These are phyloP conservation scores for Tilletia horrida DNA, from an alignment of 1,284 basidiomycete species.

Conservation along the genomic window DNA sequence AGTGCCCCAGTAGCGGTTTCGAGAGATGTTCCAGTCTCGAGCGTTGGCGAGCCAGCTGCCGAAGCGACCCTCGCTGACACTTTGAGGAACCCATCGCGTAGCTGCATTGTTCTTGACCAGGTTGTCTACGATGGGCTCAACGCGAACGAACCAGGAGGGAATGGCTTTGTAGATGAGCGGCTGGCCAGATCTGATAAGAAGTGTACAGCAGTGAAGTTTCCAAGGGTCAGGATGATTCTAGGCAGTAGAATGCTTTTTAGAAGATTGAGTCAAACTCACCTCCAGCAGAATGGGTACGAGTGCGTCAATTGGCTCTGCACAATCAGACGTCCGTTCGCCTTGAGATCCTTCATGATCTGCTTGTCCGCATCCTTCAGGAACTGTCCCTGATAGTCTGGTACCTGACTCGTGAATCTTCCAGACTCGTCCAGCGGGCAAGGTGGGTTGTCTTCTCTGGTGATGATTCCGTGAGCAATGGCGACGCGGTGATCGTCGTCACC, in stretches of 20 bases:
- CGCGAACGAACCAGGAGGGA: slow-evolving; percentile 92
- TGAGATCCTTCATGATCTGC: slow-evolving; percentile 85
- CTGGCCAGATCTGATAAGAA: slow-evolving; percentile 66
- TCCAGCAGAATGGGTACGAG: slow-evolving; percentile 96
- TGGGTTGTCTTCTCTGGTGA: slow-evolving; percentile 82
- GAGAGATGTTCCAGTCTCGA: slow-evolving; percentile 97
- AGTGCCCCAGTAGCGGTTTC: slow-evolving; percentile 99
- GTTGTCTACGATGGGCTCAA: slow-evolving; percentile 76
- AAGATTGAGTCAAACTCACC: too few relatives aligned
- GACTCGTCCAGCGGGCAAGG: slow-evolving; percentile 92
- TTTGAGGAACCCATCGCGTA: slow-evolving; percentile 91
- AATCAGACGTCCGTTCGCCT: slow-evolving; percentile 80
- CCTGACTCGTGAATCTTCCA: slow-evolving; percentile 82
- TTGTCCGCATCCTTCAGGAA: slow-evolving; percentile 95
- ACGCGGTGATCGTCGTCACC: slow-evolving; percentile 99
- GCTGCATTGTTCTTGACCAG: slow-evolving; percentile 85
- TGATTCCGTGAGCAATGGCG: slow-evolving; percentile 75
- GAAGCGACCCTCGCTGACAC: slow-evolving; percentile 86
- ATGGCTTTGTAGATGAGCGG: slow-evolving; percentile 95
- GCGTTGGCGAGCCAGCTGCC: slow-evolving; percentile 97
- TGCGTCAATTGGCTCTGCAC: slow-evolving; percentile 83
- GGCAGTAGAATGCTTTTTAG: too few relatives aligned
- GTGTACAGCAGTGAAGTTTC: too few relatives aligned
- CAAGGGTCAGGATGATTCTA: too few relatives aligned
- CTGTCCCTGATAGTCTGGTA: slow-evolving; percentile 83